phyloP scores from a whole-genome alignment of 108 stramenopile genomes.

The Poteriospumella lacustris region DNA sequence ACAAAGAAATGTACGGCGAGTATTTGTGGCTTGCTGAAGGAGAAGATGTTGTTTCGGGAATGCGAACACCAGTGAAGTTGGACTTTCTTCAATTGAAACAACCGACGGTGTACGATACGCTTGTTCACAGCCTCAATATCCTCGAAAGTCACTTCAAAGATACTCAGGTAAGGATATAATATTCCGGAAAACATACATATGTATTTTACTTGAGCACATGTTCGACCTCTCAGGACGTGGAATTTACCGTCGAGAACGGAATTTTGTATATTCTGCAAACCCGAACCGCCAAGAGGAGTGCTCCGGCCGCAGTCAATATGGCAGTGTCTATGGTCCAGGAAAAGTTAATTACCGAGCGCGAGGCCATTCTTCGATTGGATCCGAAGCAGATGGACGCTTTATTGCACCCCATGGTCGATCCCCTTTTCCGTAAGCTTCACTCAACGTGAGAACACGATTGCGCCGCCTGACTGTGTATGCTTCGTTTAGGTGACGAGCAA shows the following conservation, averaged over 20 bases:
- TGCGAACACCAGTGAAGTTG: slow-evolving; percentile 1
- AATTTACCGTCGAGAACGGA: slow-evolving; percentile 29
- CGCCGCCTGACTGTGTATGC: too few relatives aligned
- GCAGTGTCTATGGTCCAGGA: slow-evolving; percentile 5
- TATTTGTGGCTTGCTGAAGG: not conserved
- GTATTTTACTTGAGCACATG: not conserved
- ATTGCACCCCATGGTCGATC: not conserved
- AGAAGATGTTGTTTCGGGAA: slow-evolving; percentile 17
- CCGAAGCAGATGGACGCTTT: not conserved
- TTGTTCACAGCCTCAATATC: not conserved
- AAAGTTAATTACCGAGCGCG: not conserved
- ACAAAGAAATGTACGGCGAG: not conserved
- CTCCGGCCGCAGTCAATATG: not conserved
- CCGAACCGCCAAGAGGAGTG: not conserved
- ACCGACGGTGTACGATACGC: not conserved
- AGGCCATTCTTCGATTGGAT: not conserved
- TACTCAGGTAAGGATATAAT: slow-evolving; percentile 14
- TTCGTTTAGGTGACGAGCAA: not conserved
- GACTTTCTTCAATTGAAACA: not conserved
- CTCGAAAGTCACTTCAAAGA: not conserved
- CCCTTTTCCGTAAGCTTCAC: not conserved
- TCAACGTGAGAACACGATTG: too few relatives aligned
- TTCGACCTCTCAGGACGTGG: not conserved
- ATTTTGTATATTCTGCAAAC: slow-evolving; percentile 22
- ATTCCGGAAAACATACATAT: not conserved